Evolutionary conservation across 1,284 basidiomycete genomes (phyloP).

Genomic region (Phellopilus nigrolimitatus): DNA sequence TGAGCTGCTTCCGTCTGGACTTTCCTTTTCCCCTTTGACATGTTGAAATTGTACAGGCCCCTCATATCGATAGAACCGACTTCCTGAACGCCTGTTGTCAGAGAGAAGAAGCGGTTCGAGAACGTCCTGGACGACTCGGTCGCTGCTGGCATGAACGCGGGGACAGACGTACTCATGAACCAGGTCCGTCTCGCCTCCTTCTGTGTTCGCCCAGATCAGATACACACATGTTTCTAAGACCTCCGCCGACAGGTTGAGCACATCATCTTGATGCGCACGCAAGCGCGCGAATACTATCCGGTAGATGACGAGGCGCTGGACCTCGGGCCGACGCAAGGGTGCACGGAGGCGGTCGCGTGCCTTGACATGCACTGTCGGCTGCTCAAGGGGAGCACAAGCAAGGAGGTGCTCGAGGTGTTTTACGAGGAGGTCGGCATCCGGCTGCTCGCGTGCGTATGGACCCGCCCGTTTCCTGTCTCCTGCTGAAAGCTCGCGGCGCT

Average conservation of each 20-base stretch:
- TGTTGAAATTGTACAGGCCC: constrained; percentile 46
- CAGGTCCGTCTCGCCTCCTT: constrained; percentile 53
- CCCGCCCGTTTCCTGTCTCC: too few species aligned
- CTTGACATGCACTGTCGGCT: constrained; percentile 87
- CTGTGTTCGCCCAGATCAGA: background rate
- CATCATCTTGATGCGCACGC: constrained; percentile 80
- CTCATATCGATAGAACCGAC: constrained; percentile 86
- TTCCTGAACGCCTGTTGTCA: constrained; percentile 90
- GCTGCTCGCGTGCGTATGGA: constrained; percentile 70
- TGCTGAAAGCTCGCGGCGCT: too few species aligned
- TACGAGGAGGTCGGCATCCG: constrained; percentile 96
- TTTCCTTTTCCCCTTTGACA: background rate
- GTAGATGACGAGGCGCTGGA: constrained; percentile 72
- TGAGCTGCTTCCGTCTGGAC: constrained; percentile 32
- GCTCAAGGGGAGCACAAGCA: constrained; percentile 88
- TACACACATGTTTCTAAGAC: background rate
- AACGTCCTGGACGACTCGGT: constrained; percentile 89
- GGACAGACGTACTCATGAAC: constrained; percentile 94
- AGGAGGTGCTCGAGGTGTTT: constrained; percentile 95
- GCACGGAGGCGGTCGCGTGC: constrained; percentile 80
- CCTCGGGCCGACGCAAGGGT: constrained; percentile 82
- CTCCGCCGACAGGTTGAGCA: constrained; percentile 76
- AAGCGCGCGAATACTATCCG: constrained; percentile 87
- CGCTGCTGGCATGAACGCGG: constrained; percentile 88
- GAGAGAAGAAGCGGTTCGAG: constrained; percentile 97